A percentile compares a stretch with the other conserved stretches of the same genome.
Evolutionary conservation across 176 grass and related monocot genomes (phyloP).

Genomic region (Oryza meyeriana): DNA sequence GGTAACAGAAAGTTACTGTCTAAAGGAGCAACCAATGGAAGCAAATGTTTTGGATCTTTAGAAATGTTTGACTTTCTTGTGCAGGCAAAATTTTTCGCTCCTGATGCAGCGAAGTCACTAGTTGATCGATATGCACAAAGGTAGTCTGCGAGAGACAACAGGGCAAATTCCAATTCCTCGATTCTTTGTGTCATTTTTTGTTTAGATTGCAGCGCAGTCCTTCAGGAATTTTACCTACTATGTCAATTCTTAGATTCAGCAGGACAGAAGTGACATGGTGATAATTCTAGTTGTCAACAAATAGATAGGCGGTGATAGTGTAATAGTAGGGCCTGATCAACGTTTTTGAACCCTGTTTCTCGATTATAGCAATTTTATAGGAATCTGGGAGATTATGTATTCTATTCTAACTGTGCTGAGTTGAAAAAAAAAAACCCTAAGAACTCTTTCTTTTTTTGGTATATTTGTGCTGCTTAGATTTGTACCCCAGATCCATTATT

Average conservation of each 20-base stretch:
- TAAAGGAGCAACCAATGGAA: neutral
- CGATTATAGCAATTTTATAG: neutral
- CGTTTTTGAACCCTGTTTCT: no score
- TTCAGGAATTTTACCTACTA: neutral
- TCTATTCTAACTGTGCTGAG: neutral
- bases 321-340: no score
- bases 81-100: constrained; percentile 87
- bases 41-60: neutral
- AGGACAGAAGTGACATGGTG: neutral
- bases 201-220: neutral
- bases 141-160: constrained; percentile 13
- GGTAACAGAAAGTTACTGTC: neutral
- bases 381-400: neutral
- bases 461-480: neutral
- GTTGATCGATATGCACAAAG: constrained; percentile 77
- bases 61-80: constrained; percentile 25
- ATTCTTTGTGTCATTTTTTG: neutral
- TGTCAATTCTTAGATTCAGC: neutral
- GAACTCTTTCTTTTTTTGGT: no score
- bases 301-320: neutral
- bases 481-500: no score
- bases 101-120: constrained; percentile 71
- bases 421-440: neutral
- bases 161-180: neutral
- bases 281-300: neutral